phyloP scores from a whole-genome alignment of 75 land plant species.

The Cunninghamia lanceolata region DNA sequence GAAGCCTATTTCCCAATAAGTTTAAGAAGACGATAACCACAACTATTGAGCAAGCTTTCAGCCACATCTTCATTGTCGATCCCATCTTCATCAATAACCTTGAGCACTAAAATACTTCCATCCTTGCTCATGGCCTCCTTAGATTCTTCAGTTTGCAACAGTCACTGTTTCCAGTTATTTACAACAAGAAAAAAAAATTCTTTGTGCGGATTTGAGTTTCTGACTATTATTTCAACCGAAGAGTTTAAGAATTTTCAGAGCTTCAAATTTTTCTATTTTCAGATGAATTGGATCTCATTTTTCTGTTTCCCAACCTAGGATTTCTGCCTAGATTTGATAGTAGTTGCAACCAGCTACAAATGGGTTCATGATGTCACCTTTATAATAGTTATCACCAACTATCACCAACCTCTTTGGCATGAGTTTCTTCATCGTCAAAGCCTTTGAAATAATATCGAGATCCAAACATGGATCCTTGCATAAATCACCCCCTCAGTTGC shows the following conservation, averaged over 20 bases:
- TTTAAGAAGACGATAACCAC: too few relatives aligned
- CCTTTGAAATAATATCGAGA: neutral
- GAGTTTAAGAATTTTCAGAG: neutral
- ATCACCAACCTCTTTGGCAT: neutral
- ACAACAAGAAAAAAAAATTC: neutral
- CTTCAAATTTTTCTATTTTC: neutral
- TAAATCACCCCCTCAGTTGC: neutral
- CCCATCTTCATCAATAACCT: too few relatives aligned
- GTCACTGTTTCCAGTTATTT: neutral
- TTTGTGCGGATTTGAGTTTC: neutral
- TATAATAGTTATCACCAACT: neutral
- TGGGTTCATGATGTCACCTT: neutral
- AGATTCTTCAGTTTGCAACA: neutral
- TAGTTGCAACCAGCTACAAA: neutral
- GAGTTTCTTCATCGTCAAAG: neutral
- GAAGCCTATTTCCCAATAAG: too few relatives aligned
- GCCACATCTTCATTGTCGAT: too few relatives aligned
- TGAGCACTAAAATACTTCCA: too few relatives aligned
- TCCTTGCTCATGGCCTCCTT: too few relatives aligned
- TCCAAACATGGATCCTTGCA: neutral
- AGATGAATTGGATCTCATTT: neutral
- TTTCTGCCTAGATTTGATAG: neutral
- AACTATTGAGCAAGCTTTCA: too few relatives aligned
- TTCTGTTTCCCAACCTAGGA: neutral
- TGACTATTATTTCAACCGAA: neutral